A percentile compares a stretch with the other conserved stretches of the same genome.
phyloP scores from a whole-genome alignment of 805 yeast genomes.

The Dipodascopsis uninucleata region DNA sequence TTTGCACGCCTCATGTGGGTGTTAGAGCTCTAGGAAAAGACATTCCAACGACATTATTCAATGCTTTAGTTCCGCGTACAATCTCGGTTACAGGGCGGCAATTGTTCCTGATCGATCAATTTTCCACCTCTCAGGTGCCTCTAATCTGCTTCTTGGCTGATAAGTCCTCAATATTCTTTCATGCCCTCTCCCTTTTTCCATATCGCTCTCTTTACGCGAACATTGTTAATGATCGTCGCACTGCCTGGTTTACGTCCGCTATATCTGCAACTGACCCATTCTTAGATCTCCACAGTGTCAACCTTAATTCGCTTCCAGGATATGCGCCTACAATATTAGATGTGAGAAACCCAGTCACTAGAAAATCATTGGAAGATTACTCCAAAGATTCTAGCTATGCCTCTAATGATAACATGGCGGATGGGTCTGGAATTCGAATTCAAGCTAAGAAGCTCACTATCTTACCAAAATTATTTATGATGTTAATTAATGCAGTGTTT shows the following conservation, averaged over 20 bases:
- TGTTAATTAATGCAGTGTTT: conserved; percentile 42
- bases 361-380: background rate
- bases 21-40: conserved; percentile 39
- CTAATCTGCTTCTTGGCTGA: conserved; percentile 64
- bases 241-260: conserved; percentile 80
- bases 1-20: conserved; percentile 71
- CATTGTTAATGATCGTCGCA: conserved; percentile 72
- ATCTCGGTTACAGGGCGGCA: conserved; percentile 73
- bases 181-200: conserved; percentile 53
- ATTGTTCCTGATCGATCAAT: conserved; percentile 57
- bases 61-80: conserved; percentile 58
- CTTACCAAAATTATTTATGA: conserved; percentile 27
- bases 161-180: conserved; percentile 55
- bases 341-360: conserved; percentile 43
- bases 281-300: conserved; percentile 32
- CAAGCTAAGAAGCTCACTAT: conserved; percentile 9
- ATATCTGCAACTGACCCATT: conserved; percentile 63
- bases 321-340: conserved; percentile 61
- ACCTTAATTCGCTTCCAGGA: conserved; percentile 39
- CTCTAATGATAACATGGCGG: conserved; percentile 11
- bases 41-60: conserved; percentile 52
- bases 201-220: conserved; percentile 65
- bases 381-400: conserved; percentile 5
- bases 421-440: conserved; percentile 7
- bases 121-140: conserved; percentile 39